Evolutionary conservation across 257 asterid species (phyloP), one percentile per base, ranked within the genome.

Genomic region (Solanum paucissectum): DNA sequence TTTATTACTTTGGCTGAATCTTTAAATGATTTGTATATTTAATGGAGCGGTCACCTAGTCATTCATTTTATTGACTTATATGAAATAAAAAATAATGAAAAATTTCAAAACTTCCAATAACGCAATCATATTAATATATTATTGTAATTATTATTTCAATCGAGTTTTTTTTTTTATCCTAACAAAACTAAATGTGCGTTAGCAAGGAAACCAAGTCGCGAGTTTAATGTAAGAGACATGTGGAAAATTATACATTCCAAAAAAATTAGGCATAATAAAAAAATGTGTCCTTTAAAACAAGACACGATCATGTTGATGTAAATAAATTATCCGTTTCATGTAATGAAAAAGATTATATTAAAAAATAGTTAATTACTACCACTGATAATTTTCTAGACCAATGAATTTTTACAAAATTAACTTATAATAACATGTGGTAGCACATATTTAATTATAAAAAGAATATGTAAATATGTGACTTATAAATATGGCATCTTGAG

Each of bases 241-340:
- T 55, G 64, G 2, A 55, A 18, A 18, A 2, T 1, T 55, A 55
- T 18, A 18, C n/a, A 55, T 18, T 55, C 9, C 9, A 55, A 55
- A 52, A 52, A 7, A 16, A 18, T 6, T 55, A 18, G 4, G n/a
- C 4, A 0, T 55, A 18, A 6, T 18, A 18, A 16, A 18, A 16
- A 2, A 18, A 18, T 0, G 2, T 18, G 2, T 55, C 4, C n/a
- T 55, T 55, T 55, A 55, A 55, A 49, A 0, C 9, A 55, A 55
- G n/a, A 7, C 0, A 16, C 3, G 1, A 52, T 55, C 64, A 55
- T 55, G 0, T 55, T 18, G 1, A 20, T 18, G 1, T 9, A 21
- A 21, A 9, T 60, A 60, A 0, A 60, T 60, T 60, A 5, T 60
- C 0, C 1, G 0, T 0, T 20, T 60, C 27, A 9, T 23, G 0